These are phyloP conservation scores for Excoecaria cochinchinensis DNA, from an alignment of 345 rosid species.

Conservation along the genomic window DNA sequence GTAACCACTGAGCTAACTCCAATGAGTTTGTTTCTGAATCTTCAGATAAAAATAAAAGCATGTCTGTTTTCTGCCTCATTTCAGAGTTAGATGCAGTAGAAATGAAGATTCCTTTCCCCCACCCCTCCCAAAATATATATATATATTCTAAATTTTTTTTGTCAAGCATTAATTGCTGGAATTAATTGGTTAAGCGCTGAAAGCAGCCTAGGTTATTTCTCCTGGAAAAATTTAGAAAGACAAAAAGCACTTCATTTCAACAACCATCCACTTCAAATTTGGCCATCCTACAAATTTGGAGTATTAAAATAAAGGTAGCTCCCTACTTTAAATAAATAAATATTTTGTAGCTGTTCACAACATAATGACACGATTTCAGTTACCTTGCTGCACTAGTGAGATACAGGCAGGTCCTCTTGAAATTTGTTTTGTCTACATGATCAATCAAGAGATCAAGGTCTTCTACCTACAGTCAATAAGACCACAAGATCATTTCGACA, in stretches of 20 bases:
- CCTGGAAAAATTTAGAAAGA: too few species aligned
- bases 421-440: constrained; percentile 77
- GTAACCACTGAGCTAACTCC: not conserved
- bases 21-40: not conserved
- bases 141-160: too few species aligned
- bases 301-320: too few species aligned
- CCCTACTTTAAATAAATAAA: too few species aligned
- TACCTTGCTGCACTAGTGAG: constrained; percentile 89
- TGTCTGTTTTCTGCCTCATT: not conserved
- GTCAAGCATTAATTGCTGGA: too few species aligned
- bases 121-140: too few species aligned
- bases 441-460: constrained; percentile 84
- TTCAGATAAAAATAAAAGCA: not conserved
- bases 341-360: not conserved
- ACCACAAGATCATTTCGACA: constrained; percentile 7
- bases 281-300: too few species aligned
- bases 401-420: constrained; percentile 87
- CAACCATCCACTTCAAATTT: too few species aligned
- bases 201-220: too few species aligned
- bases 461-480: constrained; percentile 56
- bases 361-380: constrained; percentile 3
- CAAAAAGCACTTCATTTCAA: too few species aligned
- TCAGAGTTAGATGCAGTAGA: not conserved
- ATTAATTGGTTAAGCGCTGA: too few species aligned
- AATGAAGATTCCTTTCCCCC: not conserved